phyloP scores from a whole-genome alignment of 2,329 filamentous ascomycete species.

The Xylariomycetidae sp. region DNA sequence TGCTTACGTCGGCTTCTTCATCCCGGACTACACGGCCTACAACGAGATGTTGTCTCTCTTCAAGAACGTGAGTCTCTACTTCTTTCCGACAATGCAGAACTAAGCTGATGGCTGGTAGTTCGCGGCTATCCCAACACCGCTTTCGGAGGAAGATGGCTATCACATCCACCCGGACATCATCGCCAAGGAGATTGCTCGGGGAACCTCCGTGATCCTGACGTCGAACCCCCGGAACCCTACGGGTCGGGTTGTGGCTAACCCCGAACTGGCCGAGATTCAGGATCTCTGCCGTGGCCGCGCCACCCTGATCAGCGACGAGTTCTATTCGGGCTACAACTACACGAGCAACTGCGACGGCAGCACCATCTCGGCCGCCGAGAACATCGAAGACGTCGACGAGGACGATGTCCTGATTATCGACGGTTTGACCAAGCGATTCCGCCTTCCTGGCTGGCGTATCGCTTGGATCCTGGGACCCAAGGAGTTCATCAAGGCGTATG shows the following conservation, averaged over 20 bases:
- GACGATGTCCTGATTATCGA: conserved; percentile 94
- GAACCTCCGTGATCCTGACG: conserved; percentile 83
- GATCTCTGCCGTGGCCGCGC: conserved; percentile 87
- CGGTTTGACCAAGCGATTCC: conserved; percentile 93
- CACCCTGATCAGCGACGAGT: conserved; percentile 92
- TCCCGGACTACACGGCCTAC: conserved; percentile 94
- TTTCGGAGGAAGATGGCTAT: conserved; percentile 82
- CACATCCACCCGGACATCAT: conserved; percentile 93
- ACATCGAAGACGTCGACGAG: conserved; percentile 83
- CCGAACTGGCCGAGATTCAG: conserved; percentile 84
- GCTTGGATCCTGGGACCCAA: conserved; percentile 96
- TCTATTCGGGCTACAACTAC: conserved; percentile 96
- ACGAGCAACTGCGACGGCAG: conserved; percentile 85
- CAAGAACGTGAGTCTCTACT: conserved; percentile 65
- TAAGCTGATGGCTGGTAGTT: conserved; percentile 47
- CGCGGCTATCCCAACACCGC: conserved; percentile 78
- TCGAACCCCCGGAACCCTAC: conserved; percentile 96
- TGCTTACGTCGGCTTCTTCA: conserved; percentile 88
- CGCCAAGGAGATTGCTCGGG: conserved; percentile 81
- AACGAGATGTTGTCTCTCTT: conserved; percentile 96
- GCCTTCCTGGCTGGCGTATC: conserved; percentile 92
- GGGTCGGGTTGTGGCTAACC: conserved; percentile 78
- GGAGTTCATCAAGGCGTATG: conserved; percentile 83
- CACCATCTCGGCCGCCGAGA: conserved; percentile 84
- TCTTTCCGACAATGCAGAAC: conserved; percentile 8